Percentiles rank a stretch among this genome's conserved stretches.
phyloP scores from a whole-genome alignment of 495 filamentous ascomycete species.

The Neurospora tetrasperma region DNA sequence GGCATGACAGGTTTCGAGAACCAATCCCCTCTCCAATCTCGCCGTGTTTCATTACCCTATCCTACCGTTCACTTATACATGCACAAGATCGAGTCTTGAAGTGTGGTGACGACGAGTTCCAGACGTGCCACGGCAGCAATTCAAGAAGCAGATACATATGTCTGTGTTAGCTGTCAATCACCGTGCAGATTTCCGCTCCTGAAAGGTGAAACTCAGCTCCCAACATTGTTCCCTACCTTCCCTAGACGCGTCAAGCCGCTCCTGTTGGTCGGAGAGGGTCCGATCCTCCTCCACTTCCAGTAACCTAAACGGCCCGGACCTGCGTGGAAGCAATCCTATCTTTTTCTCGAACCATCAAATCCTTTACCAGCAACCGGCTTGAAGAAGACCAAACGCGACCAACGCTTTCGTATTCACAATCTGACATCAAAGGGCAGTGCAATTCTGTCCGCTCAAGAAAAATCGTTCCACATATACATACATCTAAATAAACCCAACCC shows the following conservation, averaged over 20 bases:
- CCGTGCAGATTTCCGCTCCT: neutral
- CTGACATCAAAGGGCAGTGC: neutral
- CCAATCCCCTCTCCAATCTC: neutral
- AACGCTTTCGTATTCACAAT: neutral
- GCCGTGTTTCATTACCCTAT: neutral
- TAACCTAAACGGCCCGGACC: neutral
- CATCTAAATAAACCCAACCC: neutral
- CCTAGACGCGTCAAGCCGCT: neutral
- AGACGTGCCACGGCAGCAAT: neutral
- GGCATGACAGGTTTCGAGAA: neutral
- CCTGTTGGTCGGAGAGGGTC: neutral
- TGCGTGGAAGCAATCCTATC: neutral
- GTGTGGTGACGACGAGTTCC: neutral
- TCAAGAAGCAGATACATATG: neutral
- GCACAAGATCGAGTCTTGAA: neutral
- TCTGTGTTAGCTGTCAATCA: neutral
- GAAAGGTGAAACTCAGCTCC: neutral
- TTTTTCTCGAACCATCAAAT: neutral
- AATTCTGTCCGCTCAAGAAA: neutral
- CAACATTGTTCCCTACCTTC: neutral
- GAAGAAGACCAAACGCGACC: neutral
- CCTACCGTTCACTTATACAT: neutral
- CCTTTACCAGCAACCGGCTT: neutral
- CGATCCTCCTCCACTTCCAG: neutral
- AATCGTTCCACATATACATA: neutral